A percentile compares a stretch with the other conserved stretches of the same genome.
Evolutionary conservation across 1,139 yeast species (phyloP).

Genomic region (Sugiyamaella sp.): DNA sequence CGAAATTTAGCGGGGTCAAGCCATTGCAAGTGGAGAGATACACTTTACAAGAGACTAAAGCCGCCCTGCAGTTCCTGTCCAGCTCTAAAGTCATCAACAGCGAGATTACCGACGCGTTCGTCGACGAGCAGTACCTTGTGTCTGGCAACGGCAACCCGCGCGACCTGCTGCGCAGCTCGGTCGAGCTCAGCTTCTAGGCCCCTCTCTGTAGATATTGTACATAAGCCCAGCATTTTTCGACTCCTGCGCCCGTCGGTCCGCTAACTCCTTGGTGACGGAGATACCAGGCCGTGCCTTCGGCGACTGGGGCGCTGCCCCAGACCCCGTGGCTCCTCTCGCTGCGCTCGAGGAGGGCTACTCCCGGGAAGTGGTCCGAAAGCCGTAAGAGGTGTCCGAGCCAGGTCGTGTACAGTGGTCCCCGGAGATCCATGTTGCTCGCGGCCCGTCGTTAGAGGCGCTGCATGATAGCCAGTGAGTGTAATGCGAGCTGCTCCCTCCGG

Average conservation of each 20-base stretch:
- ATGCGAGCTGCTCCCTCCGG: too few relatives aligned
- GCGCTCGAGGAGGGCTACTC: background rate
- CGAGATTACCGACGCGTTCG: slow-evolving; percentile 46
- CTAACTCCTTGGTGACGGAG: too few relatives aligned
- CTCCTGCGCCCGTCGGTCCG: too few relatives aligned
- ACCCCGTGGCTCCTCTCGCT: background rate
- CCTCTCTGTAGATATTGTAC: slow-evolving; percentile 5
- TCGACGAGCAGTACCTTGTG: slow-evolving; percentile 58
- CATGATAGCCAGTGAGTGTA: too few relatives aligned
- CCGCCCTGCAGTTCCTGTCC: slow-evolving; percentile 56
- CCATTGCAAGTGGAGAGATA: slow-evolving; percentile 55
- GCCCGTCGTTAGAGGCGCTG: too few relatives aligned
- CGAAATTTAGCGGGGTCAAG: slow-evolving; percentile 53
- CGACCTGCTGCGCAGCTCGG: slow-evolving; percentile 55
- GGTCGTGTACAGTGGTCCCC: too few relatives aligned
- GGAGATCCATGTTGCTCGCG: too few relatives aligned
- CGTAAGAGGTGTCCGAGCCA: too few relatives aligned
- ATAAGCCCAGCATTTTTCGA: slow-evolving; percentile 10
- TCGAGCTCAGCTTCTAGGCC: slow-evolving; percentile 19
- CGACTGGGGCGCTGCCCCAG: background rate
- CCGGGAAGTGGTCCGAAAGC: too few relatives aligned
- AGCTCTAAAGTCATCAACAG: slow-evolving; percentile 59
- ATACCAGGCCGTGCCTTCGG: background rate
- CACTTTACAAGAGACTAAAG: slow-evolving; percentile 55
- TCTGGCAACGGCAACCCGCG: slow-evolving; percentile 85